Base-by-base conservation (phyloP, 2,329 filamentous ascomycete genomes). In the Tympanopsis confertula region DNA sequence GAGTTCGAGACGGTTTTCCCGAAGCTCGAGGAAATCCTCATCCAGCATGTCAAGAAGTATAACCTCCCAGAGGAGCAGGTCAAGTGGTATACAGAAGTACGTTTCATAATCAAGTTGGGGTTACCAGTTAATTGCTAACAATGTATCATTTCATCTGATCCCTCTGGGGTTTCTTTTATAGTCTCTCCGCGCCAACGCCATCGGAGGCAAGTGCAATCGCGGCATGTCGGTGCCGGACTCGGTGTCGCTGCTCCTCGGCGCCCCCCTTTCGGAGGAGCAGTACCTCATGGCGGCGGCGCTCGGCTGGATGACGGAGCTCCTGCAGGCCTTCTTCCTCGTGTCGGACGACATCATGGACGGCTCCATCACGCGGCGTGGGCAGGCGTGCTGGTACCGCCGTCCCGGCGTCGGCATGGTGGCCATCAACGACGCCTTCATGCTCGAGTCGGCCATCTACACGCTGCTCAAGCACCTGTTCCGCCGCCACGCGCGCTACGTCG, bases 281-380 rank as follows among this genome's bases (percentile, higher is more conserved):
- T 94, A 88, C 71, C 91, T 93, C 68, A 69, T 84, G 50, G 71
- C 89, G 35, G 85, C 87, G 32, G 82, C 86, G n/a, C 75, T 98
- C 14, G 91, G 91, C 55, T 98, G 91, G 91, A 78, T 94, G 74
- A 94, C 91, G 45, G 91, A 98, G 73, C 78, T 98, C 36, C 82
- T 98, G 20, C 91, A 98, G 68, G 89, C 91, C 47, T 96, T 95
- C 73, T 96, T 98, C 77, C 78, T 98, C 42, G 91, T 98, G 46
- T 87, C 86, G 32, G 91, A 98, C 65, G 91, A 98, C 62, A 95
- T 98, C 54, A 98, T 98, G 91, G 91, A 98, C 66, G 65, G 74
- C 51, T 93, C 84, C 60, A 91, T 94, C 62, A 98, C 91, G 39
- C 87, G 91, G 43, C 86, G 91, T 48, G 88, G 89, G 44, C 77